A percentile compares a stretch with the other conserved stretches of the same genome.
These are phyloP conservation scores for Podospora appendiculata DNA, from an alignment of 495 filamentous ascomycete genomes.

Conservation along the genomic window DNA sequence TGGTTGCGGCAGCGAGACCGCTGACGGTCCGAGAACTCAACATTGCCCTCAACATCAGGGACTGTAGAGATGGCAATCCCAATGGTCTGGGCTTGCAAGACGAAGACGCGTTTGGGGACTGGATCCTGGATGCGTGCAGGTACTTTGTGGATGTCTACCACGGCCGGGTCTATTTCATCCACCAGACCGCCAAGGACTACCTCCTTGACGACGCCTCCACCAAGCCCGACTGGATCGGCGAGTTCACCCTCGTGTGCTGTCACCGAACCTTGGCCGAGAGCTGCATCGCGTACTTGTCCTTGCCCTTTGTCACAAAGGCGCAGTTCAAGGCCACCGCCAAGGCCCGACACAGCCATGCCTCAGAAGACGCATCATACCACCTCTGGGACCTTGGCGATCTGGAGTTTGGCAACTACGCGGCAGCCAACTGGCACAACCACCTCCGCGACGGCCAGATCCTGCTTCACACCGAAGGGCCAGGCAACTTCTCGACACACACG, in stretches of 20 bases:
- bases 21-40: slow-evolving; percentile 14
- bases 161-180: slow-evolving; percentile 28
- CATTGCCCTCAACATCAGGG: slow-evolving; percentile 15
- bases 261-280: slow-evolving; percentile 10
- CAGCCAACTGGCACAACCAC: slow-evolving; percentile 1
- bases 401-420: slow-evolving; percentile 3
- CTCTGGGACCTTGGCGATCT: slow-evolving; percentile 4
- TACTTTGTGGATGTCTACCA: slow-evolving; percentile 26
- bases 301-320: slow-evolving; percentile 3
- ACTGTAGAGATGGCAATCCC: slow-evolving; percentile 5
- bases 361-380: not conserved
- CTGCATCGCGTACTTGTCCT: slow-evolving; percentile 9
- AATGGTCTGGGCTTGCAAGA: slow-evolving; percentile 9
- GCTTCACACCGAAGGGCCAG: not conserved
- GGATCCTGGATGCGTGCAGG: slow-evolving; percentile 21
- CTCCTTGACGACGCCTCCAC: slow-evolving; percentile 6
- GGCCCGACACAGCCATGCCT: not conserved
- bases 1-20: slow-evolving; percentile 9
- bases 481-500: not conserved
- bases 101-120: slow-evolving; percentile 9
- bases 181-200: slow-evolving; percentile 38
- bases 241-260: slow-evolving; percentile 7
- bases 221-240: slow-evolving; percentile 9
- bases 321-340: not conserved
- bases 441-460: not conserved